Evolutionary conservation across 495 filamentous ascomycete species (phyloP).

Genomic region (Coniosporium apollinis): DNA sequence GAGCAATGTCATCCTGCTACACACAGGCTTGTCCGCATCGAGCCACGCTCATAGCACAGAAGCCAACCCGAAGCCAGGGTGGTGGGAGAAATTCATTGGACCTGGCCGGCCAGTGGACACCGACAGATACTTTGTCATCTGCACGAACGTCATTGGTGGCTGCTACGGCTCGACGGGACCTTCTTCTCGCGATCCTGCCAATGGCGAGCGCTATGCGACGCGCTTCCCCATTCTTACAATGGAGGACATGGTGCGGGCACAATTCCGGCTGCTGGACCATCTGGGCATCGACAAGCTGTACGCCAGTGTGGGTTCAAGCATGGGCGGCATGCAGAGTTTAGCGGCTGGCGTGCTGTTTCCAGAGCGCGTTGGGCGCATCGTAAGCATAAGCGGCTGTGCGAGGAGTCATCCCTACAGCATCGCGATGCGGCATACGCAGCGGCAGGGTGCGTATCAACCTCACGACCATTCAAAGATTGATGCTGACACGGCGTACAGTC

Average conservation of each 20-base stretch:
- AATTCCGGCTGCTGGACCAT: constrained; percentile 74
- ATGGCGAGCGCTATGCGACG: constrained; percentile 79
- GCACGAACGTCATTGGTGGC: constrained; percentile 90
- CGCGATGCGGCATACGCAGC: constrained; percentile 96
- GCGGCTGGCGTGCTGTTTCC: constrained; percentile 81
- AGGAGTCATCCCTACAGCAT: constrained; percentile 96
- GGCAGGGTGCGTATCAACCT: constrained; percentile 38
- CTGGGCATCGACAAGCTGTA: constrained; percentile 68
- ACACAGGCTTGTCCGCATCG: constrained; percentile 88
- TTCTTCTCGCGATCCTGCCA: constrained; percentile 70
- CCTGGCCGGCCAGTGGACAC: constrained; percentile 78
- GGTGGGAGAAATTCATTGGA: constrained; percentile 99
- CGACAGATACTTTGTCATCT: constrained; percentile 80
- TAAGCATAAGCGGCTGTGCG: constrained; percentile 85
- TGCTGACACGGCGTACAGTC: too few species aligned
- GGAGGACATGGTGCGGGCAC: constrained; percentile 92
- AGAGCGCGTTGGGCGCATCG: constrained; percentile 60
- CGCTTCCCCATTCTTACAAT: constrained; percentile 94
- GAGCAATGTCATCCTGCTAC: constrained; percentile 81
- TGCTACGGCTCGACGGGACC: constrained; percentile 96
- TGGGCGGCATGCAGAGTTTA: constrained; percentile 97
- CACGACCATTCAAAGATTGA: too few species aligned
- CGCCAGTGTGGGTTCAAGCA: constrained; percentile 87
- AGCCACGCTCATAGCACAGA: constrained; percentile 87
- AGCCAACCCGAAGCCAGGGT: constrained; percentile 72